A percentile compares a stretch with the other conserved stretches of the same genome.
Conservation (phyloP, 148 eudicot species). For the Rhododendron molle region DNA sequence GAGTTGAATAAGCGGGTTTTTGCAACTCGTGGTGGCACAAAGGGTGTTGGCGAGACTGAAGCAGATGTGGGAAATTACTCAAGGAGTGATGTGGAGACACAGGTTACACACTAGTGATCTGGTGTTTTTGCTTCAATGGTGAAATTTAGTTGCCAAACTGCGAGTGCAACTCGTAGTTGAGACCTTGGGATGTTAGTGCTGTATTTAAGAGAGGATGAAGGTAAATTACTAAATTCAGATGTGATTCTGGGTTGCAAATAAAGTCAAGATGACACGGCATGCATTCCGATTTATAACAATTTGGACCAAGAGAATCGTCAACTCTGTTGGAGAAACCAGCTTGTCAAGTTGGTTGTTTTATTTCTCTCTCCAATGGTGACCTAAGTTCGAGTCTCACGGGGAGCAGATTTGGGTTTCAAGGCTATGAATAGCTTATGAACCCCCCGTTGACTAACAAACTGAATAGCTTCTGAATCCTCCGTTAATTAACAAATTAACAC, state of each 20-base stretch:
- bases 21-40: conserved; percentile 58
- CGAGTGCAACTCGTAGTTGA: neutral
- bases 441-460: no score
- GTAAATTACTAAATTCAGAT: neutral
- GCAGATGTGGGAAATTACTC: conserved; percentile 68
- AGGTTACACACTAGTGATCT: conserved; percentile 40
- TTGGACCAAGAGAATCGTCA: no score
- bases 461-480: no score
- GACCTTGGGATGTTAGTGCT: neutral
- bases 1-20: conserved; percentile 7
- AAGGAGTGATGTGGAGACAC: conserved; percentile 72
- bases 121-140: conserved; percentile 8
- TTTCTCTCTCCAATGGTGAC: no score
- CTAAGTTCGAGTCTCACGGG: no score
- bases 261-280: no score
- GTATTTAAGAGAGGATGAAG: neutral
- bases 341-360: no score
- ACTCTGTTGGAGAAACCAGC: no score
- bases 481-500: no score
- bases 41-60: conserved; percentile 65
- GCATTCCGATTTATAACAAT: no score
- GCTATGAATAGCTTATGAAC: no score
- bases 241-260: neutral
- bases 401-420: no score
- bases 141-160: neutral